phyloP scores from a whole-genome alignment of 768 basidiomycete species.

The Mycena polygramma region DNA sequence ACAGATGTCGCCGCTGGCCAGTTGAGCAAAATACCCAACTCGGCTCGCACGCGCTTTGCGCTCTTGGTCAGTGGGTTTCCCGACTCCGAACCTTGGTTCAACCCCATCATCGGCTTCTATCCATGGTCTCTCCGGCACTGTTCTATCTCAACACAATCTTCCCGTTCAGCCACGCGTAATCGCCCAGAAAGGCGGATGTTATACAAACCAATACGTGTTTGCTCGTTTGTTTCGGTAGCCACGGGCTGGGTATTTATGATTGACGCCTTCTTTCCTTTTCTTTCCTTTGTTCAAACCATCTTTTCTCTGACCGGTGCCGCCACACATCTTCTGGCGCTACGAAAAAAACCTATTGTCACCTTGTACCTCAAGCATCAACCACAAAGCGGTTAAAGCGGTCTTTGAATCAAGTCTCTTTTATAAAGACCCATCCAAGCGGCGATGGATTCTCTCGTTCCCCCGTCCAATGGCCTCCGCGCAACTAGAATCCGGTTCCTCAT shows the following conservation, averaged over 20 bases:
- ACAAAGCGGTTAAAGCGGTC: no score
- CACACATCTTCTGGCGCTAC: no score
- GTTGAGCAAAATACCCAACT: slow-evolving; percentile 90
- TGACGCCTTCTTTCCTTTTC: not conserved
- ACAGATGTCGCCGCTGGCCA: slow-evolving; percentile 81
- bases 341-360: no score
- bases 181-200: not conserved
- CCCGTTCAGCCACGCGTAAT: slow-evolving; percentile 84
- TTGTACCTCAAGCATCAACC: no score
- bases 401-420: no score
- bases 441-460: not conserved
- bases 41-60: slow-evolving; percentile 65
- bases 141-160: slow-evolving; percentile 89
- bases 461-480: not conserved
- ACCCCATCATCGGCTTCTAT: no score
- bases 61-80: slow-evolving; percentile 81
- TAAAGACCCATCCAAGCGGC: no score
- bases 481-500: not conserved
- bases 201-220: not conserved
- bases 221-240: no score
- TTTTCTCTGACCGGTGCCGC: not conserved
- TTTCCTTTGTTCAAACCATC: not conserved
- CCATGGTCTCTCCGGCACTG: not conserved
- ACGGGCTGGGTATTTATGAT: slow-evolving; percentile 8
- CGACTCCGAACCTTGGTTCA: not conserved